phyloP scores from a whole-genome alignment of 2,329 filamentous ascomycete genomes.

The Penicillium sp. region DNA sequence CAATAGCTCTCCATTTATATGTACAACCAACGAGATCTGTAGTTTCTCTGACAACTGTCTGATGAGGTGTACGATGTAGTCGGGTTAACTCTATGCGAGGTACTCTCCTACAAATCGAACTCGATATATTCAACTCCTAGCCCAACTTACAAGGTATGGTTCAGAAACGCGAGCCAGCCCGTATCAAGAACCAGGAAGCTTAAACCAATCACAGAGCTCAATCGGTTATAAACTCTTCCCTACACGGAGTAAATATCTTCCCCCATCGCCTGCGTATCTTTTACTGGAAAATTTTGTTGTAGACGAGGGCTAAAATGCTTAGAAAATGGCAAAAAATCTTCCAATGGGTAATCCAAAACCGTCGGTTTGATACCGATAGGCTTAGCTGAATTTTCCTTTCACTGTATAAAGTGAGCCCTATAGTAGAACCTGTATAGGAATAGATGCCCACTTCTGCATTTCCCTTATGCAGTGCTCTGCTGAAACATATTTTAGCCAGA shows the following conservation, averaged over 20 bases:
- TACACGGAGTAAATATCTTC: conserved; percentile 12
- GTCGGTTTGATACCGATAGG: too few species aligned
- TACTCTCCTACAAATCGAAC: not conserved
- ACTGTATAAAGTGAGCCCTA: too few species aligned
- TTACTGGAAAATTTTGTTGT: too few species aligned
- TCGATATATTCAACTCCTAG: not conserved
- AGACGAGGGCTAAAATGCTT: too few species aligned
- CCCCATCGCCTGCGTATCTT: not conserved
- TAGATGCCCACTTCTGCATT: not conserved
- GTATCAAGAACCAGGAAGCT: not conserved
- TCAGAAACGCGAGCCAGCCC: not conserved
- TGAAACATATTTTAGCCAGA: not conserved
- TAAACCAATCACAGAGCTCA: conserved; percentile 11
- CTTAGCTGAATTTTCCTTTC: too few species aligned
- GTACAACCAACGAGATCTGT: not conserved
- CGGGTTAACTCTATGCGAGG: not conserved
- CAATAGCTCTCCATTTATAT: not conserved
- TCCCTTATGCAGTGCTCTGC: too few species aligned
- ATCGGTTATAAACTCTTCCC: conserved; percentile 21
- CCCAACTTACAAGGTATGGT: not conserved
- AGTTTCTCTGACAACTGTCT: too few species aligned
- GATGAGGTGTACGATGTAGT: not conserved
- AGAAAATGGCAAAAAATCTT: too few species aligned
- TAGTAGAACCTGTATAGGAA: too few species aligned
- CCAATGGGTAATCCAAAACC: too few species aligned